Evolutionary conservation across 176 grass and related monocot species (phyloP).

Genomic region (Paspalum vaginatum): DNA sequence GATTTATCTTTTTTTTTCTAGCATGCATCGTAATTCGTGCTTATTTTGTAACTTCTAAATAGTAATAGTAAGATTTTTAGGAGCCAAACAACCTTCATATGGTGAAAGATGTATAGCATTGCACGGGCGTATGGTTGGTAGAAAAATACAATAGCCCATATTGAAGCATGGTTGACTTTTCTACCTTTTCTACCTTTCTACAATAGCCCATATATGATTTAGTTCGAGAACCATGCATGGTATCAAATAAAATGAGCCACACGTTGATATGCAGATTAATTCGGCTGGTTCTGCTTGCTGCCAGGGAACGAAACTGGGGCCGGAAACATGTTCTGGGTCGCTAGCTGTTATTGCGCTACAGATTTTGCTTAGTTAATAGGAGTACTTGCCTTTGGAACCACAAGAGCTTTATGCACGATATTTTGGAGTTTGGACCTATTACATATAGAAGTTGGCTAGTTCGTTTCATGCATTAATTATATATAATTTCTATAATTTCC

Average conservation of each 20-base stretch:
- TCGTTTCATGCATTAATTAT: not conserved
- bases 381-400: too few species aligned
- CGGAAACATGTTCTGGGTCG: not conserved
- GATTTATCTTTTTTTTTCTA: too few species aligned
- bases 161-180: not conserved
- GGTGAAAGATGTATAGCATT: too few species aligned
- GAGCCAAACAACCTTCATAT: too few species aligned
- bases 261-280: not conserved
- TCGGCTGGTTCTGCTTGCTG: not conserved
- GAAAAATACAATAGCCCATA: too few species aligned
- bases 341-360: too few species aligned
- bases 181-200: not conserved
- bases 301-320: not conserved
- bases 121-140: too few species aligned
- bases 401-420: not conserved
- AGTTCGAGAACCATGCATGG: not conserved
- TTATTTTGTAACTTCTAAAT: too few species aligned
- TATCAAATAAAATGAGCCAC: not conserved
- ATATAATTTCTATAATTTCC: not conserved
- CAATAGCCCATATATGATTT: too few species aligned
- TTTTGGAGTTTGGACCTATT: not conserved
- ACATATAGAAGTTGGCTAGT: not conserved
- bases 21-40: too few species aligned
- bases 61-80: too few species aligned
- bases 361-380: too few species aligned